A percentile compares a stretch with the other conserved stretches of the same genome.
Evolutionary conservation across 2,329 filamentous ascomycete genomes (phyloP).

Genomic region (Pseudogymnoascus sp.): DNA sequence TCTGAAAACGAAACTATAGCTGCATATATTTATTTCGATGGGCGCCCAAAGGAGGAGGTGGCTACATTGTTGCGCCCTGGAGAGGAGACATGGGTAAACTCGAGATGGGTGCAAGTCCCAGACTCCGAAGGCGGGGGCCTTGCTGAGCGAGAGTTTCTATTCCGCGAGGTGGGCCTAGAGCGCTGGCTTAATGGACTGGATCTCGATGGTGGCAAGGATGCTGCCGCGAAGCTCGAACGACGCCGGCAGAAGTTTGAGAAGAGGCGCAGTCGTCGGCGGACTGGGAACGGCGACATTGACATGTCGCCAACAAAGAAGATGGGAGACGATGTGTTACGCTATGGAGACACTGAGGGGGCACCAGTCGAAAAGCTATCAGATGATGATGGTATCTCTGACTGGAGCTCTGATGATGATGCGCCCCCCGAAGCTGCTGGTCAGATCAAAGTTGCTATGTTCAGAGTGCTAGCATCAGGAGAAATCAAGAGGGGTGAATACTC

Average conservation of each 20-base stretch:
- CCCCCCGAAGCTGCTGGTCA: slow-evolving; percentile 91
- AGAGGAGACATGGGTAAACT: slow-evolving; percentile 99
- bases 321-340: slow-evolving; percentile 61
- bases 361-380: slow-evolving; percentile 66
- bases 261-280: slow-evolving; percentile 57
- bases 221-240: slow-evolving; percentile 82
- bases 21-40: slow-evolving; percentile 98
- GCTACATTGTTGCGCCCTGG: slow-evolving; percentile 85
- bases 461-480: slow-evolving; percentile 89
- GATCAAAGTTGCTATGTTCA: slow-evolving; percentile 96
- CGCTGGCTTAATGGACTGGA: slow-evolving; percentile 95
- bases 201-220: slow-evolving; percentile 79
- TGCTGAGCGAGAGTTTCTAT: slow-evolving; percentile 92
- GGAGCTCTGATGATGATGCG: slow-evolving; percentile 71
- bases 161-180: slow-evolving; percentile 92
- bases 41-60: slow-evolving; percentile 89
- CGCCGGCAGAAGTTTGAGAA: slow-evolving; percentile 73
- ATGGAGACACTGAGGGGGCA: slow-evolving; percentile 68
- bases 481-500: slow-evolving; percentile 98
- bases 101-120: slow-evolving; percentile 91
- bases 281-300: slow-evolving; percentile 39
- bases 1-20: slow-evolving; percentile 96
- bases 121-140: slow-evolving; percentile 86
- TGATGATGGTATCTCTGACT: slow-evolving; percentile 66
- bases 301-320: slow-evolving; percentile 20